These are phyloP conservation scores for Metschnikowia dekortorum DNA, from an alignment of 805 yeast species.

Conservation along the genomic window DNA sequence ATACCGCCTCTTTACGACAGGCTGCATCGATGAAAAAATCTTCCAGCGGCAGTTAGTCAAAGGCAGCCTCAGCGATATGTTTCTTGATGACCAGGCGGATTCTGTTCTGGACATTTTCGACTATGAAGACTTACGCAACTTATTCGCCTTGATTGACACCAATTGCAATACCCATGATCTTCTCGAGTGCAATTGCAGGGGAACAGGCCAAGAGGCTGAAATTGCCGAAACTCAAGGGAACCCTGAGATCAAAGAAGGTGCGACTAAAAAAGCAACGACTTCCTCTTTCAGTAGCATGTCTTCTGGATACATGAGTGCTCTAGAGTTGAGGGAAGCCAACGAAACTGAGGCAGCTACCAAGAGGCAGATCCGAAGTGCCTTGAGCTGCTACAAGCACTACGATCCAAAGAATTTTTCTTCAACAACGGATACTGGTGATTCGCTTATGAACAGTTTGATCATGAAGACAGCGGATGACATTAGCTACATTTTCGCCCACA, in stretches of 20 bases:
- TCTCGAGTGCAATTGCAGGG: slow-evolving; percentile 59
- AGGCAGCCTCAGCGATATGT: slow-evolving; percentile 68
- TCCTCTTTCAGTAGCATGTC: slow-evolving; percentile 4
- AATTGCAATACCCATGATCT: slow-evolving; percentile 74
- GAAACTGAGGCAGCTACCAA: slow-evolving; percentile 26
- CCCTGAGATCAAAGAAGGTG: slow-evolving; percentile 1
- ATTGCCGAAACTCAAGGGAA: slow-evolving; percentile 13
- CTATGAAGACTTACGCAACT: slow-evolving; percentile 61
- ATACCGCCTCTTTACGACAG: slow-evolving; percentile 80
- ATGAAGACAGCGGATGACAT: slow-evolving; percentile 9
- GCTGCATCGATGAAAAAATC: slow-evolving; percentile 91
- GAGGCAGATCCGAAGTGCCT: slow-evolving; percentile 51
- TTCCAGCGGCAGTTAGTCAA: slow-evolving; percentile 89
- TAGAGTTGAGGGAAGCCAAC: slow-evolving; percentile 35
- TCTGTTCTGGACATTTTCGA: slow-evolving; percentile 67
- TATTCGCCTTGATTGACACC: slow-evolving; percentile 58
- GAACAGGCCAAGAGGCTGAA: slow-evolving; percentile 26
- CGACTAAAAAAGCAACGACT: background rate
- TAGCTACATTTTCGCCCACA: slow-evolving; percentile 13
- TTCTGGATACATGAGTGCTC: slow-evolving; percentile 52
- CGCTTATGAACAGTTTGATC: slow-evolving; percentile 9
- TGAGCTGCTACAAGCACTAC: slow-evolving; percentile 59
- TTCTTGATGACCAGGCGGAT: slow-evolving; percentile 40
- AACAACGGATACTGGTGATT: slow-evolving; percentile 13
- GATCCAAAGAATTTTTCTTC: slow-evolving; percentile 36